These are phyloP conservation scores for Hortaea sp. DNA, from an alignment of 2,329 filamentous ascomycete genomes.

Conservation along the genomic window DNA sequence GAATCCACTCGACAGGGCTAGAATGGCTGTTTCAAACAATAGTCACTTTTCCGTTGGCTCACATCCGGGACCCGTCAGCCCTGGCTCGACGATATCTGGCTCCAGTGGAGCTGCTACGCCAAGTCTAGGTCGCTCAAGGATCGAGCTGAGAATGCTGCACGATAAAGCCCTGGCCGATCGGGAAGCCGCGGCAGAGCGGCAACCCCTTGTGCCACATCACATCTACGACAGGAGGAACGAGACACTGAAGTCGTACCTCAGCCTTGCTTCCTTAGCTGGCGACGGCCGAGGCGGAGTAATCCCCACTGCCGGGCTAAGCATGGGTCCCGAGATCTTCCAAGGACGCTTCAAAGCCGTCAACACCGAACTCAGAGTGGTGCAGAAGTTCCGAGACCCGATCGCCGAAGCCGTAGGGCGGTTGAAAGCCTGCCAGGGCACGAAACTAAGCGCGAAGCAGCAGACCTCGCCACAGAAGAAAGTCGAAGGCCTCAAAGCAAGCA, in stretches of 20 bases:
- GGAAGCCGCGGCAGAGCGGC: conserved; percentile 16
- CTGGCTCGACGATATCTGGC: conserved; percentile 18
- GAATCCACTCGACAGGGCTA: not conserved
- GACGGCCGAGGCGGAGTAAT: not conserved
- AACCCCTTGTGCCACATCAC: conserved; percentile 20
- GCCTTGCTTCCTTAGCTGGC: conserved; percentile 5
- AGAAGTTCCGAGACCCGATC: conserved; percentile 24
- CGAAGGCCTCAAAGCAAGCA: conserved; percentile 9
- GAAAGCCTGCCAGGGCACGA: conserved; percentile 12
- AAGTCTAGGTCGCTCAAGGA: conserved; percentile 20
- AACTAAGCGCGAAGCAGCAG: not conserved
- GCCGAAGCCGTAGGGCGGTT: conserved; percentile 21
- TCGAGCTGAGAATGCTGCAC: conserved; percentile 21
- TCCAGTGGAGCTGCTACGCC: conserved; percentile 23
- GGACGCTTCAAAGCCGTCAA: conserved; percentile 25
- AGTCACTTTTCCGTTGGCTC: not conserved
- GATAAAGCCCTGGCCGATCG: conserved; percentile 25
- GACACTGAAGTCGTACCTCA: conserved; percentile 22
- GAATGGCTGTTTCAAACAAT: conserved; percentile 1
- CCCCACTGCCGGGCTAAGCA: conserved; percentile 4
- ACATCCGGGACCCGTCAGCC: conserved; percentile 16
- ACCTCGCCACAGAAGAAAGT: conserved; percentile 4
- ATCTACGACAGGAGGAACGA: conserved; percentile 26
- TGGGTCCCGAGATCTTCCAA: conserved; percentile 25
- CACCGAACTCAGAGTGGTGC: conserved; percentile 23